Conservation (phyloP, 257 asterid genomes). For the Rubia yunnanensis region DNA sequence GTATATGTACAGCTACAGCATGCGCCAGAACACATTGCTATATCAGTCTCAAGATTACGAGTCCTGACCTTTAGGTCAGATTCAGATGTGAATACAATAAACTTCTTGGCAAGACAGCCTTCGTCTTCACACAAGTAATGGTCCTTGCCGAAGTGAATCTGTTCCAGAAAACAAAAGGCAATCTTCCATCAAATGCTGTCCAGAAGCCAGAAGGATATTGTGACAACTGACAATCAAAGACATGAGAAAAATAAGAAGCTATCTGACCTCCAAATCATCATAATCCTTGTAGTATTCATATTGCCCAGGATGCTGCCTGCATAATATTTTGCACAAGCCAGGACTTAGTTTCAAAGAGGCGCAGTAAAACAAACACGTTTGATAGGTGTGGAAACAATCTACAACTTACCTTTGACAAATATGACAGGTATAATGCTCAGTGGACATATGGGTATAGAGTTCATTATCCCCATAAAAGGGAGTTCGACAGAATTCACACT, state of each 20-base stretch:
- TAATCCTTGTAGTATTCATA: constrained; percentile 83
- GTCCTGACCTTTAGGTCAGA: constrained; percentile 73
- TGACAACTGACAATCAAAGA: neutral
- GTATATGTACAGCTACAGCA: neutral
- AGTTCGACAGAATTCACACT: constrained; percentile 75
- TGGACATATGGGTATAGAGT: constrained; percentile 82
- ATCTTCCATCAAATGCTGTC: neutral
- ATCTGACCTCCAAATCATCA: constrained; percentile 79
- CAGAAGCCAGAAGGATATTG: constrained; percentile 11
- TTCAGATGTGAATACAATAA: constrained; percentile 70
- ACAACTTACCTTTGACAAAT: constrained; percentile 76
- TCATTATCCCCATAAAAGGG: constrained; percentile 96
- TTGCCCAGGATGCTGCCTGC: constrained; percentile 96
- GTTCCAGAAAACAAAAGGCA: constrained; percentile 18
- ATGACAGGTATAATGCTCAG: constrained; percentile 94
- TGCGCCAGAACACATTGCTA: neutral
- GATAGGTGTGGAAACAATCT: neutral
- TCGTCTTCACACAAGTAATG: constrained; percentile 95
- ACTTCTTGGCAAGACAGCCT: constrained; percentile 78
- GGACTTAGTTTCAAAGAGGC: no score
- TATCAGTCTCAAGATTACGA: neutral
- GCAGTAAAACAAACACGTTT: neutral
- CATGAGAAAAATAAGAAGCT: constrained; percentile 1
- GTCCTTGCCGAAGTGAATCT: constrained; percentile 77
- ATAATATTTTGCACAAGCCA: neutral